Evolutionary conservation across 192 early-diverging fungal species (phyloP), one percentile per base, ranked within the genome.

Genomic region (Glomus cerebriforme): DNA sequence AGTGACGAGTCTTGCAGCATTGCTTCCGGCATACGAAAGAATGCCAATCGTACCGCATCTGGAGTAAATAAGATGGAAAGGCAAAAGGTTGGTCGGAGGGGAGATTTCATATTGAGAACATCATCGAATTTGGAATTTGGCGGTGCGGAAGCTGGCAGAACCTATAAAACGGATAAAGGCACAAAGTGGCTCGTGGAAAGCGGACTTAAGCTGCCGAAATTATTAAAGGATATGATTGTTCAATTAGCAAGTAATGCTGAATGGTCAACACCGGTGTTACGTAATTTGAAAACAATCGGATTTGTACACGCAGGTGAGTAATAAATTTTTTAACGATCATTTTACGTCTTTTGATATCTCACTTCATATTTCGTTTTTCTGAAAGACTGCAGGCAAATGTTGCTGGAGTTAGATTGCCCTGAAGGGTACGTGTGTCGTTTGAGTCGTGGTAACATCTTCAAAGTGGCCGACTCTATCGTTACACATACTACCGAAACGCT

Each of bases 151-250:
- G 58, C 73, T 9, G 58, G 58, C 7, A 75, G 73, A 63, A 64
- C 22, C 2, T 75, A 26, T 29, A 77, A 31, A 45, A 24, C 17
- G 22, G 7, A 77, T 22, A 24, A 31, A 3, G 59, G 63, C 24
- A 62, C 63, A 45, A 77, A 77, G n/a, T 26, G 27, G 26, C 27
- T 34, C 22, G 17, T 59, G 29, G 31, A 77, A 34, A 77, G 63
- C n/a, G 75, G 75, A 22, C 27, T 77, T 15, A 77, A 77, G 24
- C 26, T 77, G 22, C 75, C 22, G n/a, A 77, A 77, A 8, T 9
- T 77, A 59, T 35, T 77, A 35, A 77, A 77, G 59, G 75, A 77
- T 19, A 77, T 77, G 63, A 39, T 39, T 39, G 9, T 39, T 1
- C 9, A 39, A 39, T 39, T 39, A 39, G 39, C 39, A 10, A 39